phyloP scores from a whole-genome alignment of 371 early-diverging fungal genomes.

The Smittium mucronatum region DNA sequence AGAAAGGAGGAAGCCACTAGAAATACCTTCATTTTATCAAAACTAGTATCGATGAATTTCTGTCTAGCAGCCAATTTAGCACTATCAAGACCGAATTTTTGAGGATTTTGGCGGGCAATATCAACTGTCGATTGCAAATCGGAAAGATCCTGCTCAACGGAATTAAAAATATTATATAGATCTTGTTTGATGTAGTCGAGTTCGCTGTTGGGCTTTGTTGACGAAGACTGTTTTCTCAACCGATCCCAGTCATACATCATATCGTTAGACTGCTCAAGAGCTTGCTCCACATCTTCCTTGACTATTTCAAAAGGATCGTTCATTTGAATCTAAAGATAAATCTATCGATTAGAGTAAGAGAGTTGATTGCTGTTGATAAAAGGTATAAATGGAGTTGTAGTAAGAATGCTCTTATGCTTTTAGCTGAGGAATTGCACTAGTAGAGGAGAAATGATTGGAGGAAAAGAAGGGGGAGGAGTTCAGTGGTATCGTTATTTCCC shows the following conservation, averaged over 20 bases:
- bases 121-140: conserved; percentile 11
- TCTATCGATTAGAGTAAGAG: no score
- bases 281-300: conserved; percentile 28
- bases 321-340: conserved; percentile 17
- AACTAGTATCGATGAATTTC: conserved; percentile 21
- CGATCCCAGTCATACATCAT: conserved; percentile 26
- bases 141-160: conserved; percentile 8
- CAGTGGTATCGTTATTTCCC: no score
- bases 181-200: conserved; percentile 26
- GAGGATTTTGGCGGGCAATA: conserved; percentile 23
- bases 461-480: no score
- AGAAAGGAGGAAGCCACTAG: no score
- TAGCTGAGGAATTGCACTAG: no score
- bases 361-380: no score
- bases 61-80: conserved; percentile 21
- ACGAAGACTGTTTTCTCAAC: conserved; percentile 18
- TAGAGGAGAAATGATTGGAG: no score
- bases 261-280: conserved; percentile 29
- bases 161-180: conserved; percentile 6
- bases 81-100: conserved; percentile 22
- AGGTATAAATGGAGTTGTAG: background rate
- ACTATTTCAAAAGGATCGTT: conserved; percentile 30
- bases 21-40: conserved; percentile 19
- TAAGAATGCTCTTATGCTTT: background rate
- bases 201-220: conserved; percentile 29